A percentile compares a stretch with the other conserved stretches of the same genome.
These are phyloP conservation scores for Flaveria floridana DNA, from an alignment of 140 eudicot species.

Conservation along the genomic window DNA sequence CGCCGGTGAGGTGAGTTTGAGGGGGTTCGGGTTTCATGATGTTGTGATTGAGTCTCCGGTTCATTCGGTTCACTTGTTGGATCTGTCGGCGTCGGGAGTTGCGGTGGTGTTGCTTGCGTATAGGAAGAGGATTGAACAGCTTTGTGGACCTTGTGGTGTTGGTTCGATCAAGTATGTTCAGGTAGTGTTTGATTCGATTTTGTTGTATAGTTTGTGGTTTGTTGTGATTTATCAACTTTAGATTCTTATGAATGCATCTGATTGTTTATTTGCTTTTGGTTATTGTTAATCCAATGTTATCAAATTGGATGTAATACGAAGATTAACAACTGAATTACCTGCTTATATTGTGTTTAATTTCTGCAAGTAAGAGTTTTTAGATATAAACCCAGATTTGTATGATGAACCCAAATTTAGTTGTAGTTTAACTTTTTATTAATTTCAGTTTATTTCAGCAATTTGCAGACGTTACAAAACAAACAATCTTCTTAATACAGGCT, in stretches of 20 bases:
- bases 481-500: no score
- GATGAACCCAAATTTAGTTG: no score
- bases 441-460: no score
- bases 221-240: neutral
- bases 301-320: neutral
- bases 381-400: no score
- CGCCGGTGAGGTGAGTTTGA: conserved; percentile 32
- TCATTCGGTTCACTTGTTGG: conserved; percentile 66
- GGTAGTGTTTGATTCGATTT: conserved; percentile 40
- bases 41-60: conserved; percentile 82
- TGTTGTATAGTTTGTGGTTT: neutral
- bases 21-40: conserved; percentile 87
- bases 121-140: conserved; percentile 65
- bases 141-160: conserved; percentile 29
- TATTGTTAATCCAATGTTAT: neutral
- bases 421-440: no score
- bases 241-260: neutral
- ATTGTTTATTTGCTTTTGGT: neutral
- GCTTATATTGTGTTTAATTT: neutral
- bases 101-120: conserved; percentile 74
- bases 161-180: conserved; percentile 64
- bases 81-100: conserved; percentile 50
- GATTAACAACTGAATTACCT: conserved; percentile 1
- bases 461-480: no score
- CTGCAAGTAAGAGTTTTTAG: neutral